phyloP scores from a whole-genome alignment of 169 alveolate species.

The Cryptosporidium bovis region DNA sequence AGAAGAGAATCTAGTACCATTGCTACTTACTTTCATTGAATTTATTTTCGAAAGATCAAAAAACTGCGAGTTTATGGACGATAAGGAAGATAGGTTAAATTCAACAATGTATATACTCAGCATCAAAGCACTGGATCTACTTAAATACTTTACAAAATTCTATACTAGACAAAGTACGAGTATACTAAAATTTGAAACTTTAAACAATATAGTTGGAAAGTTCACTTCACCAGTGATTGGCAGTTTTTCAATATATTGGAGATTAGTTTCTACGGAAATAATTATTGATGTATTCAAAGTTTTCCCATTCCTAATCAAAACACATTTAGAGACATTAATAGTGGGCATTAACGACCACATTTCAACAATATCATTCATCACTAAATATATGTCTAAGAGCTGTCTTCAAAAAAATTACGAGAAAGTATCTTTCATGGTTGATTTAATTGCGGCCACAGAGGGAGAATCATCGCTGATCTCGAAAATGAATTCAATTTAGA shows the following conservation, averaged over 20 bases:
- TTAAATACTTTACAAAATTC: conserved; percentile 28
- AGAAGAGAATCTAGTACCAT: conserved; percentile 21
- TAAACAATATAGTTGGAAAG: conserved; percentile 5
- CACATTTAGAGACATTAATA: neutral
- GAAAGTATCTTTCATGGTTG: neutral
- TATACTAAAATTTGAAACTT: conserved; percentile 8
- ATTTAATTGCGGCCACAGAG: neutral
- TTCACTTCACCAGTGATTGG: conserved; percentile 27
- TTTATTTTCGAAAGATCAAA: neutral
- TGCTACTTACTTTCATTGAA: neutral
- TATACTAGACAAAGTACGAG: conserved; percentile 7
- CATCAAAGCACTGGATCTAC: conserved; percentile 9
- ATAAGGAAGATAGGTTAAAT: conserved; percentile 34
- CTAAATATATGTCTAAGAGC: neutral
- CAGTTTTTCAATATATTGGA: conserved; percentile 2
- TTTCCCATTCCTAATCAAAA: conserved; percentile 13
- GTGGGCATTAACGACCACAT: no score
- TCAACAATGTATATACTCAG: conserved; percentile 33
- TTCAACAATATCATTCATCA: no score
- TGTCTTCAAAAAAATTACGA: neutral
- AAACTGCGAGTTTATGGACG: conserved; percentile 19
- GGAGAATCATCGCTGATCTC: neutral
- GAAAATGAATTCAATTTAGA: no score
- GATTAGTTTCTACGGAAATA: conserved; percentile 19
- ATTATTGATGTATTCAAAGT: conserved; percentile 1